A percentile compares a stretch with the other conserved stretches of the same genome.
These are phyloP conservation scores for Colletotrichum ledebouriae DNA, from an alignment of 2,329 filamentous ascomycete genomes.

Conservation along the genomic window DNA sequence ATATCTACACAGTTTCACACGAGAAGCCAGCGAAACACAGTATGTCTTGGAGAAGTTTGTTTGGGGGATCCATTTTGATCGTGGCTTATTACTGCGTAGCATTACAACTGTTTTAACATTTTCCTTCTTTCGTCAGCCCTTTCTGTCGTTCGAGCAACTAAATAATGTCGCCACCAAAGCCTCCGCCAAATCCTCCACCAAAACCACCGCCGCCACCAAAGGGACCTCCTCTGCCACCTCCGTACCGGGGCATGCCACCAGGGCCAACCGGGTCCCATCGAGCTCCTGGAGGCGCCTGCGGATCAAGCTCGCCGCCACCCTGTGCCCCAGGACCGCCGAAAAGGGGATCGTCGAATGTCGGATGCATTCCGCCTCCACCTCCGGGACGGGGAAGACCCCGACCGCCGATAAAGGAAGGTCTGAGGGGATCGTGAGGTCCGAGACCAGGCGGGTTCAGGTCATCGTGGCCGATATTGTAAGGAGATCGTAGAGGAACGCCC, in stretches of 20 bases:
- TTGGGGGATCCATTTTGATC: slow-evolving; percentile 10
- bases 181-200: slow-evolving; percentile 53
- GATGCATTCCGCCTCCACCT: slow-evolving; percentile 89
- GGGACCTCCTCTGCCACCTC: slow-evolving; percentile 53
- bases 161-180: slow-evolving; percentile 48
- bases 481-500: slow-evolving; percentile 62
- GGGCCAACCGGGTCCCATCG: slow-evolving; percentile 90
- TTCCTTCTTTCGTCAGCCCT: not conserved
- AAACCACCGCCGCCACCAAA: slow-evolving; percentile 54
- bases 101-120: slow-evolving; percentile 20
- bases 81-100: slow-evolving; percentile 36
- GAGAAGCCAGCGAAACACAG: too few relatives aligned
- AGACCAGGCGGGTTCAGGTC: slow-evolving; percentile 90
- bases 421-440: slow-evolving; percentile 85
- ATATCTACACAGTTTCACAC: too few relatives aligned
- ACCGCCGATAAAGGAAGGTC: slow-evolving; percentile 73
- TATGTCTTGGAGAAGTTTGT: not conserved
- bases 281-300: slow-evolving; percentile 87
- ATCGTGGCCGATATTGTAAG: slow-evolving; percentile 82
- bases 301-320: slow-evolving; percentile 66
- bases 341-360: slow-evolving; percentile 91
- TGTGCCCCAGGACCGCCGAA: slow-evolving; percentile 72
- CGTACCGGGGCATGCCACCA: slow-evolving; percentile 64
- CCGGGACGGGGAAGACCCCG: slow-evolving; percentile 70
- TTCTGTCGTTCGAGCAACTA: not conserved